These are phyloP conservation scores for Saksenaea oblongispora DNA, from an alignment of 371 early-diverging fungal genomes.

Conservation along the genomic window DNA sequence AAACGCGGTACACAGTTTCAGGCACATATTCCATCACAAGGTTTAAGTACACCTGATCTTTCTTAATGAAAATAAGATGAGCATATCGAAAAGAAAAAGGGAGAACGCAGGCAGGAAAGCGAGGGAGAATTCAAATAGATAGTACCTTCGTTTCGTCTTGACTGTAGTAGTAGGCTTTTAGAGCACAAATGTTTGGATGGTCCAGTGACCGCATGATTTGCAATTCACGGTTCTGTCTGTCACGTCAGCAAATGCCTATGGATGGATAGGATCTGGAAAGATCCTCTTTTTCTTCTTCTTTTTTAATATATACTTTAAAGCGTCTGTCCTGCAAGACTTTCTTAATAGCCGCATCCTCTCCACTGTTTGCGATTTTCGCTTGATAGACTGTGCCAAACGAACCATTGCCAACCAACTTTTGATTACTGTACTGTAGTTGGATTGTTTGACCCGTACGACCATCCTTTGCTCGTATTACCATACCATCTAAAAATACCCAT, in stretches of 20 bases:
- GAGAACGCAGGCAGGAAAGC: neutral
- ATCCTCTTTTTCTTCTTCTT: neutral
- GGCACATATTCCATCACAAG: slow-evolving; percentile 86
- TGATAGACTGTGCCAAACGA: slow-evolving; percentile 97
- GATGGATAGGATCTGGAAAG: neutral
- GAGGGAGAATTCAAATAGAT: neutral
- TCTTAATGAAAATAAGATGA: slow-evolving; percentile 15
- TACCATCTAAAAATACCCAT: slow-evolving; percentile 10
- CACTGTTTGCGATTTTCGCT: slow-evolving; percentile 80
- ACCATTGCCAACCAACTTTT: slow-evolving; percentile 93
- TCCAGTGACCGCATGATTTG: slow-evolving; percentile 85
- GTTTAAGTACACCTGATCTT: slow-evolving; percentile 86
- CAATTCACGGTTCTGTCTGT: slow-evolving; percentile 81
- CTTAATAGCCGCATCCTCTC: slow-evolving; percentile 91
- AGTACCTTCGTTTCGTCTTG: slow-evolving; percentile 54
- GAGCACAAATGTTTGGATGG: slow-evolving; percentile 83
- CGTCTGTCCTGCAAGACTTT: slow-evolving; percentile 95
- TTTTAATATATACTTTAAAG: slow-evolving; percentile 72
- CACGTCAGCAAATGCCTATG: neutral
- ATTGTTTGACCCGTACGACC: slow-evolving; percentile 82
- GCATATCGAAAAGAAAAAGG: neutral
- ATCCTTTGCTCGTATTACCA: slow-evolving; percentile 68
- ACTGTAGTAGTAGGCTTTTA: slow-evolving; percentile 83
- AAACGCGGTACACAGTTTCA: slow-evolving; percentile 85
- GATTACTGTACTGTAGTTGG: slow-evolving; percentile 87